Conservation (phyloP, 371 early-diverging fungal genomes). For the Mortierella sp. region DNA sequence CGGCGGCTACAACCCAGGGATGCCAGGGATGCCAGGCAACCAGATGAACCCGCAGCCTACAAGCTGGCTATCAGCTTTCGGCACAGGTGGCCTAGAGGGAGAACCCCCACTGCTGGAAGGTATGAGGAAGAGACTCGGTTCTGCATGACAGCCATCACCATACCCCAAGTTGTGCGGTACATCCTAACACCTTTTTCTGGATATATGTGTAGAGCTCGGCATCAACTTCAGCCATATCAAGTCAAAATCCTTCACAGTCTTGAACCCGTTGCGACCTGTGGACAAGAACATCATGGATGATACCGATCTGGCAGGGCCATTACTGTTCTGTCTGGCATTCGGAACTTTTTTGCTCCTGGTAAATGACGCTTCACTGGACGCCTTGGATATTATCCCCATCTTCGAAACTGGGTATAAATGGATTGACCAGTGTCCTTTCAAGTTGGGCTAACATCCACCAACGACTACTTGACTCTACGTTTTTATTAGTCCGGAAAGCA, state of each 20-base stretch:
- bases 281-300: slow-evolving; percentile 94
- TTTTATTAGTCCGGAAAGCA: slow-evolving; percentile 84
- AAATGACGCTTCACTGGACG: too few species aligned
- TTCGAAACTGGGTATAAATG: too few species aligned
- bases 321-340: slow-evolving; percentile 89
- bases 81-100: slow-evolving; percentile 76
- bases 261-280: slow-evolving; percentile 91
- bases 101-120: slow-evolving; percentile 46
- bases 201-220: slow-evolving; percentile 78
- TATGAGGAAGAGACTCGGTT: background rate
- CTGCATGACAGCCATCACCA: too few species aligned
- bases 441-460: too few species aligned
- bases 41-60: slow-evolving; percentile 45
- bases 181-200: background rate
- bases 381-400: too few species aligned
- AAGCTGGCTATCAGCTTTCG: slow-evolving; percentile 69
- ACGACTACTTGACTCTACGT: too few species aligned
- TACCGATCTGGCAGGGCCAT: slow-evolving; percentile 95
- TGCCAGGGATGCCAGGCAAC: slow-evolving; percentile 31
- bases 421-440: too few species aligned
- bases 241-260: slow-evolving; percentile 84
- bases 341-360: slow-evolving; percentile 90
- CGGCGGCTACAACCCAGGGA: slow-evolving; percentile 58
- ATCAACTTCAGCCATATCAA: slow-evolving; percentile 92
- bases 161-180: too few species aligned